A percentile compares a stretch with the other conserved stretches of the same genome.
Conservation (phyloP, 371 early-diverging fungal genomes). For the Amoeboaphelidium occidentale region DNA sequence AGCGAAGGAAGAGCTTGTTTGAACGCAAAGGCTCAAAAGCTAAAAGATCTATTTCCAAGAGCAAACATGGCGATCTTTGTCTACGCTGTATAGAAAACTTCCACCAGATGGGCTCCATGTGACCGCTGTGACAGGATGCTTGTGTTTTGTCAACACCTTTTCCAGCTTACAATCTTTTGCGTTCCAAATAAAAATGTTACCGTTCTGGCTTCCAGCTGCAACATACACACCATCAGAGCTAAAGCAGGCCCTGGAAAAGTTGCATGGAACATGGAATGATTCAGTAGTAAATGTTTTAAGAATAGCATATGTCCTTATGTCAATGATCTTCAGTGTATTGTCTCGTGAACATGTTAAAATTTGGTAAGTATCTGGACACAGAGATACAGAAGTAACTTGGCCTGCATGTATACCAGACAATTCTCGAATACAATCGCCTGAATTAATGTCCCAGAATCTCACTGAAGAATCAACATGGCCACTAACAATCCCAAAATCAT, state of each 20-base stretch:
- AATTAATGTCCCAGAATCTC: slow-evolving; percentile 67
- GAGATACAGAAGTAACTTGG: slow-evolving; percentile 51
- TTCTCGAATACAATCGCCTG: slow-evolving; percentile 56
- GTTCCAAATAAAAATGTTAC: slow-evolving; percentile 51
- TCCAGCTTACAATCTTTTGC: slow-evolving; percentile 21
- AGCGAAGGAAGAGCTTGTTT: too few species aligned
- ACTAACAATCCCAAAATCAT: slow-evolving; percentile 62
- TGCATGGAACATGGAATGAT: slow-evolving; percentile 46
- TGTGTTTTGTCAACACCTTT: slow-evolving; percentile 21
- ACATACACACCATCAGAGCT: slow-evolving; percentile 62
- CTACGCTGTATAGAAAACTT: slow-evolving; percentile 34
- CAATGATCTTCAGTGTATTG: slow-evolving; percentile 61
- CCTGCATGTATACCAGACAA: slow-evolving; percentile 54
- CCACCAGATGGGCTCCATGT: slow-evolving; percentile 32
- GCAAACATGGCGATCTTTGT: slow-evolving; percentile 34
- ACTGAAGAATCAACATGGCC: slow-evolving; percentile 80
- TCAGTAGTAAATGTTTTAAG: slow-evolving; percentile 43
- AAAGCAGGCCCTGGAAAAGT: slow-evolving; percentile 67
- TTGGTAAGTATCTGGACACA: slow-evolving; percentile 27
- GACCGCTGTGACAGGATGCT: slow-evolving; percentile 26
- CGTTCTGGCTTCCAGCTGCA: slow-evolving; percentile 52
- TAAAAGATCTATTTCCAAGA: slow-evolving; percentile 19
- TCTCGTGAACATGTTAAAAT: slow-evolving; percentile 76
- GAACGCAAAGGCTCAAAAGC: not conserved
- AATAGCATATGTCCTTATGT: slow-evolving; percentile 46